phyloP scores from a whole-genome alignment of 2,329 filamentous ascomycete genomes.

The Ophiostoma fasciatum region DNA sequence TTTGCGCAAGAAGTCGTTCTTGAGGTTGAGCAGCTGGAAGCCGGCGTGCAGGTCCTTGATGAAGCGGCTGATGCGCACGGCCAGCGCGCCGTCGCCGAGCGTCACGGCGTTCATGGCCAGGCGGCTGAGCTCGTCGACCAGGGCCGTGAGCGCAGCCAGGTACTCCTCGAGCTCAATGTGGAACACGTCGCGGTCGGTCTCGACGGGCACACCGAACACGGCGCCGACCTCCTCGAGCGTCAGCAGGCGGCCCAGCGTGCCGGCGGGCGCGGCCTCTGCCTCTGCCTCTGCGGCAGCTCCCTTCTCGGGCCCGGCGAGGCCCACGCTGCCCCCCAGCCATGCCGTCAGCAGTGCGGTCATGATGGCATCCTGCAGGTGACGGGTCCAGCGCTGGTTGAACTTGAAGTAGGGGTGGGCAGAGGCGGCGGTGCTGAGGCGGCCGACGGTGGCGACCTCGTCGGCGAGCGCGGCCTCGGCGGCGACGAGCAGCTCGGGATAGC shows the following conservation, averaged over 20 bases:
- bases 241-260: constrained; percentile 51
- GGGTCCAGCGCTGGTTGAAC: constrained; percentile 77
- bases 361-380: constrained; percentile 68
- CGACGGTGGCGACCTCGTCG: constrained; percentile 56
- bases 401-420: constrained; percentile 94
- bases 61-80: constrained; percentile 77
- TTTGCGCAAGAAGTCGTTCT: constrained; percentile 84
- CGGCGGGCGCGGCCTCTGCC: constrained; percentile 24
- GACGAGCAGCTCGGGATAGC: constrained; percentile 49
- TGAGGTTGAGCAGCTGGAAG: constrained; percentile 93
- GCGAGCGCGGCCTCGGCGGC: constrained; percentile 58
- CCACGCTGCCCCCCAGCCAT: constrained; percentile 64
- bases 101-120: constrained; percentile 92
- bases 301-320: constrained; percentile 16
- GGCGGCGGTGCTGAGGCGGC: constrained; percentile 55
- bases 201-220: constrained; percentile 71
- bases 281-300: too few relatives aligned
- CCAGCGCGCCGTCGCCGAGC: constrained; percentile 71
- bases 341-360: constrained; percentile 41
- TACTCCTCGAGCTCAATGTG: constrained; percentile 97
- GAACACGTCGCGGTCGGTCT: constrained; percentile 81
- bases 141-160: constrained; percentile 69
- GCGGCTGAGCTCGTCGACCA: constrained; percentile 81
- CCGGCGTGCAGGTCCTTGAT: constrained; percentile 92
- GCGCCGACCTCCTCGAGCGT: constrained; percentile 79